Evolutionary conservation across 768 basidiomycete genomes (phyloP).

Genomic region (Pleurotus ostreatus): DNA sequence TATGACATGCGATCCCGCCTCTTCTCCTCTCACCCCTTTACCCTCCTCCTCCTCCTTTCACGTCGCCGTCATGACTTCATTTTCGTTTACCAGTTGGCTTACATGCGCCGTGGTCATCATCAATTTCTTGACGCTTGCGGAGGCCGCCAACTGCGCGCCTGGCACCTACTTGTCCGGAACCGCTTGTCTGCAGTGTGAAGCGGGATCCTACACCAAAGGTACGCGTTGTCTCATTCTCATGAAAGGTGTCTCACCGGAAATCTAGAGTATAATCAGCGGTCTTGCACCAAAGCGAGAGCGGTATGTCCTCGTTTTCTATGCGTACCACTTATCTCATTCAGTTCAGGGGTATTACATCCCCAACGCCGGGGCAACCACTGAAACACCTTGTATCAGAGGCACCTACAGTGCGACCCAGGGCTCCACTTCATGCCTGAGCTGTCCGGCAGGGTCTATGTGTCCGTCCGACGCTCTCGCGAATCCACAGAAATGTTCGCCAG

Average conservation of each 20-base stretch:
- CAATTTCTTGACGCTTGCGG: background rate
- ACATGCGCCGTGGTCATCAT: background rate
- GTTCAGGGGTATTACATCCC: conserved; percentile 20
- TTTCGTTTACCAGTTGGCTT: too few species aligned
- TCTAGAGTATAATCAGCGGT: background rate
- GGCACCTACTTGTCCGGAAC: background rate
- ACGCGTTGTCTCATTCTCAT: background rate
- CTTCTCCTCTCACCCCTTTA: too few species aligned
- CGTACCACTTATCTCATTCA: too few species aligned
- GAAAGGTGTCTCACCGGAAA: too few species aligned
- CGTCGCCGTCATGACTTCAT: too few species aligned
- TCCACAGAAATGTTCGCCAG: conserved; percentile 21
- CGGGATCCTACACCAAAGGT: conserved; percentile 1
- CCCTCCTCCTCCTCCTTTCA: too few species aligned
- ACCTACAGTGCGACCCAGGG: conserved; percentile 6
- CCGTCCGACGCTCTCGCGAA: conserved; percentile 14
- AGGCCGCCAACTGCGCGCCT: background rate
- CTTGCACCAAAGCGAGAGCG: background rate
- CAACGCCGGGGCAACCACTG: conserved; percentile 12
- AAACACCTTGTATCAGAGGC: conserved; percentile 19
- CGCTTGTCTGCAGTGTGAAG: background rate
- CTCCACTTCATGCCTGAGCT: conserved; percentile 10
- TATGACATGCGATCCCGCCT: too few species aligned
- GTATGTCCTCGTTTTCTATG: background rate
- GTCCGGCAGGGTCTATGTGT: conserved; percentile 19